Evolutionary conservation across 192 early-diverging fungal species (phyloP), one percentile per base, ranked within the genome.

Genomic region (Backusella psychrophila): DNA sequence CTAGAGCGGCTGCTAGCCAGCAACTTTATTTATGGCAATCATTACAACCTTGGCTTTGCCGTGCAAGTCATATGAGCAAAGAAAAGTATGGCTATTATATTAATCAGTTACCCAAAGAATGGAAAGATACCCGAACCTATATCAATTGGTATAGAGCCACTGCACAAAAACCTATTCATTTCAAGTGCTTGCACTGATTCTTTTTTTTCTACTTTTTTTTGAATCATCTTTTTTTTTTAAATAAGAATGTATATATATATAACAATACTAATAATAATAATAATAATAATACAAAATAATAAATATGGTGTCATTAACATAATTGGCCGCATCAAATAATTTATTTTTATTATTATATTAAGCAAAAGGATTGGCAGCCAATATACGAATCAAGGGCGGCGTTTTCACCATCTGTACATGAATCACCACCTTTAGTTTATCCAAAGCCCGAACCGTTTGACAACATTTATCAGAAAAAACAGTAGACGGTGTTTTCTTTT

Each of bases 361-460:
- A 21, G 74, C 74, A 42, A 42, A 75, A 73, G 85, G 86, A 67
- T 89, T 89, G 35, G 84, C 81, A n/a, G 86, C 86, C 35, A 87
- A 71, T 35, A 89, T 74, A 65, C 87, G 86, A 74, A 89, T 87
- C 38, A 87, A 82, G 53, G 88, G 86, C 3, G 86, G 88, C 5
- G 86, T 86, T 21, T 82, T 75, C 0, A 82, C 83, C 17, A 79
- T 85, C 71, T 89, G 83, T 2, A 84, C 80, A 12, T 81, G 85
- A 34, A 89, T 78, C 72, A 87, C 70, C 3, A 89, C 85, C 23
- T 79, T 46, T 17, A 89, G 59, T 49, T 80, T 82, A 14, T 80
- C 79, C 73, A 88, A 80, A 8, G 83, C 83, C 33, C 71, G 67
- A 44, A 89, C 80, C 5, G 80, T 81, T 41, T 83, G 84, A 21